Evolutionary conservation across 768 basidiomycete genomes (phyloP).

Genomic region (Daedalea quercina): DNA sequence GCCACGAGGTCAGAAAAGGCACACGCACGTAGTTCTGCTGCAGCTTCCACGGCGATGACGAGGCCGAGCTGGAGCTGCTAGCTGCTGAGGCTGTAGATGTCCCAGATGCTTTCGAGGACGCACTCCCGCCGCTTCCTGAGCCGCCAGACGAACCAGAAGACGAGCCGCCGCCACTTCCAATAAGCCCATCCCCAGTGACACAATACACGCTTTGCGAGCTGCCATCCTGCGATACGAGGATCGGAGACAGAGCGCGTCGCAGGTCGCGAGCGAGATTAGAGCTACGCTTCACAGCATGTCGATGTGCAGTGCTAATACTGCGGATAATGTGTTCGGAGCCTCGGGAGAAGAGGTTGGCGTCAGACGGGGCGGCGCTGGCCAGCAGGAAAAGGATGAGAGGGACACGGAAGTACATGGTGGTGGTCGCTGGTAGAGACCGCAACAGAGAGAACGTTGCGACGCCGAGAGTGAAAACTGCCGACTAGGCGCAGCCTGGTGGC

Average conservation of each 20-base stretch:
- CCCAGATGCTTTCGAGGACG: conserved; percentile 5
- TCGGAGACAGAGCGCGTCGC: conserved; percentile 53
- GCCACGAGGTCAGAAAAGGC: not conserved
- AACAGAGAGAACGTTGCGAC: not conserved
- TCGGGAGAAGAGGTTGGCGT: conserved; percentile 17
- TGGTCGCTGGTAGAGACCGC: not conserved
- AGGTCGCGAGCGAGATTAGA: conserved; percentile 63
- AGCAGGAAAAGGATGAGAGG: conserved; percentile 26
- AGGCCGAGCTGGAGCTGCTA: conserved; percentile 4
- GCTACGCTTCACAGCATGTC: conserved; percentile 52
- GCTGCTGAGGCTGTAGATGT: conserved; percentile 11
- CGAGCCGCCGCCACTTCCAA: not conserved
- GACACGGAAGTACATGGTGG: conserved; percentile 19
- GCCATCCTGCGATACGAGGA: conserved; percentile 30
- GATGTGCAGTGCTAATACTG: conserved; percentile 44
- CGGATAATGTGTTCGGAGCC: conserved; percentile 33
- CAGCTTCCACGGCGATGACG: conserved; percentile 36
- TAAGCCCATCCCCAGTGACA: conserved; percentile 13
- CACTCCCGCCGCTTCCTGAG: conserved; percentile 3
- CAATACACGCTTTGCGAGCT: conserved; percentile 27
- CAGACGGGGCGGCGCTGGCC: conserved; percentile 21
- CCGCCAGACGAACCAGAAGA: not conserved
- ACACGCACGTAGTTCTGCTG: conserved; percentile 48
- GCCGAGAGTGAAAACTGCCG: not conserved
- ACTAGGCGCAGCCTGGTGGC: conserved; percentile 12